Percentiles rank a stretch among this genome's conserved stretches.
Conservation (phyloP, 345 rosid species). For the Aquilaria yunnanensis region DNA sequence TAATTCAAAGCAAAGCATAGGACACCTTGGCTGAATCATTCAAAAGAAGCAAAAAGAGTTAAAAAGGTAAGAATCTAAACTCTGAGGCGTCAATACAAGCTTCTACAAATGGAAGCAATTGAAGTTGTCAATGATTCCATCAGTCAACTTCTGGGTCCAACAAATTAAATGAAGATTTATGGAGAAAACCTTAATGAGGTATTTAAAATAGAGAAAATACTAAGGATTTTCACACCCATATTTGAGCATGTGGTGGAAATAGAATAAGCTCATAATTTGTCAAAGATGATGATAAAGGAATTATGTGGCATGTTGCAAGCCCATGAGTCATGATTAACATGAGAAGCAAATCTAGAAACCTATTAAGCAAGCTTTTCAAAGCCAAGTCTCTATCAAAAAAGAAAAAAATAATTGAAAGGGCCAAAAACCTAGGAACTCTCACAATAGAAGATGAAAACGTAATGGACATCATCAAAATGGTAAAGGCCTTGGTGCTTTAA, state of each 20-base stretch:
- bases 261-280: not conserved
- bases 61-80: slow-evolving; percentile 1
- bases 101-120: not conserved
- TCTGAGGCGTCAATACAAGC: not conserved
- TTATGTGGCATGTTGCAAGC: not conserved
- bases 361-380: not conserved
- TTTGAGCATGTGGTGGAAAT: slow-evolving; percentile 4
- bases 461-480: too few species aligned
- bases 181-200: not conserved
- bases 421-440: not conserved
- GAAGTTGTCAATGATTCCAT: not conserved
- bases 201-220: not conserved
- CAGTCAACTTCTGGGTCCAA: not conserved
- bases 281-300: not conserved
- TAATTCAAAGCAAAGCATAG: too few species aligned
- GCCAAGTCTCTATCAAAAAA: not conserved
- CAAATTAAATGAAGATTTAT: not conserved
- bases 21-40: not conserved
- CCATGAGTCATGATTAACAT: not conserved
- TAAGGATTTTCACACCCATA: not conserved
- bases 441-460: not conserved
- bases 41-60: not conserved
- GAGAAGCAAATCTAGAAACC: not conserved
- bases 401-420: not conserved
- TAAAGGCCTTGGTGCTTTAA: too few species aligned